Evolutionary conservation across 2,329 filamentous ascomycete genomes (phyloP).

Genomic region (Nothopassalora personata): DNA sequence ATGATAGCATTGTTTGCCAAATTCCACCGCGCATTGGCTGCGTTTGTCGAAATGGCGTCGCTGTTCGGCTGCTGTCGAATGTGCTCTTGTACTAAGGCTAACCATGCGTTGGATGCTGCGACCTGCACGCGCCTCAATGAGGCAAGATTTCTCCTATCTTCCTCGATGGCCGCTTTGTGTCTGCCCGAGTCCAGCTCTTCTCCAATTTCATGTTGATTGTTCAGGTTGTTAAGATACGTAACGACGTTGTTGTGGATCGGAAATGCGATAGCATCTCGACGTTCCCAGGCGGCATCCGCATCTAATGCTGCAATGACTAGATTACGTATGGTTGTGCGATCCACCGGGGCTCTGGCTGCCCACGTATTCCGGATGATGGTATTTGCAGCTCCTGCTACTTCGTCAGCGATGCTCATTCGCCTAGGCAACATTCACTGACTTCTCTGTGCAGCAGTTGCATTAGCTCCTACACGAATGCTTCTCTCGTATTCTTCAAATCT

Average conservation of each 20-base stretch:
- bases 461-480: neutral
- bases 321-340: too few species aligned
- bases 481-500: neutral
- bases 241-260: too few species aligned
- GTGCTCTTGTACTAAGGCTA: neutral
- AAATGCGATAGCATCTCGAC: too few species aligned
- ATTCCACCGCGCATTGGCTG: neutral
- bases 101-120: neutral
- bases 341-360: neutral
- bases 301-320: too few species aligned
- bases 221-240: too few species aligned
- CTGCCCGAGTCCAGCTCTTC: neutral
- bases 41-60: neutral
- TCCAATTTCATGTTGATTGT: neutral
- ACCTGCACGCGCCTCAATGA: neutral
- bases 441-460: neutral
- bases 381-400: neutral
- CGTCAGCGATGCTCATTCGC: neutral
- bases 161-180: neutral
- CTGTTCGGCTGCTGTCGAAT: neutral
- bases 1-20: neutral
- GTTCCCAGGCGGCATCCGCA: too few species aligned
- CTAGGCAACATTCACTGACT: neutral
- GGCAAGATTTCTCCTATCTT: neutral
- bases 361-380: neutral